Evolutionary conservation across 129 eudicot genomes (phyloP).

Genomic region (Flaveria linearis): DNA sequence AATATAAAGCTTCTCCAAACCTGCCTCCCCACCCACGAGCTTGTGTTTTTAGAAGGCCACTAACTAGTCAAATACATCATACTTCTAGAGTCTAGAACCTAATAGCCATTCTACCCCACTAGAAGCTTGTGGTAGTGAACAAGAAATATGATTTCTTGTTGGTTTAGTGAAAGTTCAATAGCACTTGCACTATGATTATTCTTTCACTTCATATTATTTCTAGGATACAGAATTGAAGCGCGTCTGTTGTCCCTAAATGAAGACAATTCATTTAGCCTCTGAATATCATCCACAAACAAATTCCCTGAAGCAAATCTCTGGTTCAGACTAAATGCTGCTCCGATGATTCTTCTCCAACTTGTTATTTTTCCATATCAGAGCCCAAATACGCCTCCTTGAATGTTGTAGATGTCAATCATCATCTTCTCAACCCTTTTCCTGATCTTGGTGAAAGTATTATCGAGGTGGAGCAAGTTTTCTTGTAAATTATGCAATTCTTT

Average conservation of each 20-base stretch:
- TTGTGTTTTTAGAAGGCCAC: constrained; percentile 90
- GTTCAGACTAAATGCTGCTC: constrained; percentile 57
- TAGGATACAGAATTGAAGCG: constrained; percentile 45
- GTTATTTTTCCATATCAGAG: constrained; percentile 43
- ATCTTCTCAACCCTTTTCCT: too few relatives aligned
- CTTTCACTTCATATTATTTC: constrained; percentile 6
- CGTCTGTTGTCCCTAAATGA: constrained; percentile 24
- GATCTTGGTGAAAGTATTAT: too few relatives aligned
- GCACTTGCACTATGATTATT: constrained; percentile 24
- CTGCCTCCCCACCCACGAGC: constrained; percentile 85
- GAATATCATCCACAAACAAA: constrained; percentile 60
- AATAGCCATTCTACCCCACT: constrained; percentile 95
- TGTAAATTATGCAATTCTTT: too few relatives aligned
- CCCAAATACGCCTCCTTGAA: constrained; percentile 65
- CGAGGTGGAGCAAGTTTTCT: too few relatives aligned
- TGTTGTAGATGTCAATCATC: too few relatives aligned
- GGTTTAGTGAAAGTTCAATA: constrained; percentile 24
- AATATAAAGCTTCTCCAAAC: constrained; percentile 84
- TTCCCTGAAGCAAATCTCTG: constrained; percentile 83
- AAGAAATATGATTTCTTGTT: constrained; percentile 27
- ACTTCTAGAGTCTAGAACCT: constrained; percentile 62
- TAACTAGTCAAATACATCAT: constrained; percentile 69
- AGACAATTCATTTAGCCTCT: constrained; percentile 43
- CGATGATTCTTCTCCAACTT: constrained; percentile 55
- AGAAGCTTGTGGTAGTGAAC: constrained; percentile 30